These are phyloP conservation scores for Candida ortonii DNA, from an alignment of 805 yeast species.

Conservation along the genomic window DNA sequence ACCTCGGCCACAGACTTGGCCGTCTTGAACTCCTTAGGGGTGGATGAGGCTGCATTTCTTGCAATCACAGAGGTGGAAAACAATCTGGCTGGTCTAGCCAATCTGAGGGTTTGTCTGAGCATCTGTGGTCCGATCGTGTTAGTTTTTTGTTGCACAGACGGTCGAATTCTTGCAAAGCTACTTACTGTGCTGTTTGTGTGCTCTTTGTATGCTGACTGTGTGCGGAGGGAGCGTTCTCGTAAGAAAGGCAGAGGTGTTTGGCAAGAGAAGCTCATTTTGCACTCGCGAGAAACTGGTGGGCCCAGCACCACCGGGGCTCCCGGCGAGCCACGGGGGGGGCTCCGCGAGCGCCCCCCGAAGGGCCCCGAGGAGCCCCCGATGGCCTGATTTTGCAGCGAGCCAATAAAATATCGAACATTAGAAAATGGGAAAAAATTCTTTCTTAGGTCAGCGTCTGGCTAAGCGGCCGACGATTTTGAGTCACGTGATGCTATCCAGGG, in stretches of 20 bases:
- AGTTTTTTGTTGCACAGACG: conserved; percentile 2
- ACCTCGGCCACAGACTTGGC: conserved; percentile 75
- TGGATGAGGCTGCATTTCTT: conserved; percentile 22
- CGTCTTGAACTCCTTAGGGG: conserved; percentile 50
- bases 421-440: background rate
- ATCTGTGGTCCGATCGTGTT: conserved; percentile 17
- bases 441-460: too few species aligned
- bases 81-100: conserved; percentile 34
- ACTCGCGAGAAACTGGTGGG: background rate
- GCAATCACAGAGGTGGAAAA: conserved; percentile 32
- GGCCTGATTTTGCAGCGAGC: conserved; percentile 17
- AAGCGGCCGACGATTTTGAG: background rate
- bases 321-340: conserved; percentile 2
- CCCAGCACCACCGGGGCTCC: background rate
- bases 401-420: conserved; percentile 10
- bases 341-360: conserved; percentile 3
- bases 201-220: too few species aligned
- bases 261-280: too few species aligned
- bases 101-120: conserved; percentile 38
- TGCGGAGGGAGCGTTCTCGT: too few species aligned
- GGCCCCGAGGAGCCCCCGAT: background rate
- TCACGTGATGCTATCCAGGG: conserved; percentile 12
- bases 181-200: background rate
- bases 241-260: too few species aligned
- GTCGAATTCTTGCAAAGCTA: too few species aligned